phyloP scores from a whole-genome alignment of 2,329 filamentous ascomycete species.

The Colletotrichum spinosum region DNA sequence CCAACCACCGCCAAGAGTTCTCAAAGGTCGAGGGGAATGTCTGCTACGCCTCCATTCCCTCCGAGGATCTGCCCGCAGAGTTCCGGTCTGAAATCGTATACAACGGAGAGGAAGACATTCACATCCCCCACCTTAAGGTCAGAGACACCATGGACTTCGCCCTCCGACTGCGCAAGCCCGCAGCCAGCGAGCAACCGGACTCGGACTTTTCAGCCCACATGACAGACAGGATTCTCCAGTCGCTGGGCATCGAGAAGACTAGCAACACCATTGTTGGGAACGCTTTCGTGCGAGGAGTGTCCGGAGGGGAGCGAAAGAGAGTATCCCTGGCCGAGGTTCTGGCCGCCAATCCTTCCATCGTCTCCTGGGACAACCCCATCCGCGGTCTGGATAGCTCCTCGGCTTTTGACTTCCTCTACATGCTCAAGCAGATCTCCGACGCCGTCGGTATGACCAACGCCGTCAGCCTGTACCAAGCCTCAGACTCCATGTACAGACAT shows the following conservation, averaged over 20 bases:
- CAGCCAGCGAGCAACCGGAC: conserved; percentile 75
- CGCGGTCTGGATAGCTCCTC: conserved; percentile 51
- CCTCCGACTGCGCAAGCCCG: conserved; percentile 66
- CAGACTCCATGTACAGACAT: too few relatives aligned
- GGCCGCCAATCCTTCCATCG: conserved; percentile 41
- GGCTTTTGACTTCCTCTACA: conserved; percentile 37
- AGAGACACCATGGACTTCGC: conserved; percentile 83
- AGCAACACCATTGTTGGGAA: conserved; percentile 65
- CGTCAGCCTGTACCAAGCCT: too few relatives aligned
- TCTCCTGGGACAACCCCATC: conserved; percentile 58
- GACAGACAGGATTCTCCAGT: conserved; percentile 76
- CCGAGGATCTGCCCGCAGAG: conserved; percentile 73
- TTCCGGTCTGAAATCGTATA: conserved; percentile 83
- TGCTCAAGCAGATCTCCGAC: conserved; percentile 40
- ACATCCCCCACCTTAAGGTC: conserved; percentile 79
- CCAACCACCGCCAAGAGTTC: conserved; percentile 75
- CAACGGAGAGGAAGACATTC: conserved; percentile 80
- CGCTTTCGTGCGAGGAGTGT: conserved; percentile 65
- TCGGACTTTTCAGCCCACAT: conserved; percentile 72
- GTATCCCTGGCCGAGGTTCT: conserved; percentile 50
- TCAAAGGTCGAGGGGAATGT: conserved; percentile 76
- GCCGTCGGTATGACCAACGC: conserved; percentile 25
- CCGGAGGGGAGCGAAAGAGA: conserved; percentile 62
- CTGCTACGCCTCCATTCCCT: conserved; percentile 78
- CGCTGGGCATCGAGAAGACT: conserved; percentile 65